These are phyloP conservation scores for Skeletonema grethae DNA, from an alignment of 108 stramenopile species.

Conservation along the genomic window DNA sequence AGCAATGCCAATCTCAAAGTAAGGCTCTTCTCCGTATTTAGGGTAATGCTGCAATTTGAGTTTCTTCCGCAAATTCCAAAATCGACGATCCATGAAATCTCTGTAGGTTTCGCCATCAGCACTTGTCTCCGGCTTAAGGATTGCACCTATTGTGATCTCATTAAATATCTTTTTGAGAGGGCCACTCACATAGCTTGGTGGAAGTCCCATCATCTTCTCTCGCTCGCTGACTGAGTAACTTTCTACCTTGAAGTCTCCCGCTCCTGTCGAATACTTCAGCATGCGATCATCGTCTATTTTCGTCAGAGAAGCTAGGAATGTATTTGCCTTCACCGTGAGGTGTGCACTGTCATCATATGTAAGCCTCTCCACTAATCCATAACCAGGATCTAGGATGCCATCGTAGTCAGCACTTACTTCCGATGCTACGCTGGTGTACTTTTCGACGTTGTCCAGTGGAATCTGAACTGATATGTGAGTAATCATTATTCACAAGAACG, in stretches of 20 bases:
- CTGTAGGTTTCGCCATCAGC: constrained; percentile 17
- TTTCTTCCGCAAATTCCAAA: constrained; percentile 30
- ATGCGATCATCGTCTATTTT: constrained; percentile 32
- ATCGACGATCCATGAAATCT: constrained; percentile 14
- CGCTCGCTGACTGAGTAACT: constrained; percentile 27
- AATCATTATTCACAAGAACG: no score
- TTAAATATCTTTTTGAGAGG: constrained; percentile 12
- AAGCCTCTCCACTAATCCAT: constrained; percentile 5
- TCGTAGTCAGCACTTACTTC: constrained; percentile 7
- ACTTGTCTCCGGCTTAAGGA: constrained; percentile 26
- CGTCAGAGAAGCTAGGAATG: constrained; percentile 26
- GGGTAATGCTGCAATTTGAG: constrained; percentile 26
- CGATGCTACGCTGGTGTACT: constrained; percentile 17
- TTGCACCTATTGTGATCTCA: constrained; percentile 17
- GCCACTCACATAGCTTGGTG: constrained; percentile 22
- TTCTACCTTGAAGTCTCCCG: no score
- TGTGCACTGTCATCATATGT: neutral
- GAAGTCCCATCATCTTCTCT: constrained; percentile 41
- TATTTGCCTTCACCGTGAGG: constrained; percentile 22
- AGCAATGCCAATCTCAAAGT: constrained; percentile 32
- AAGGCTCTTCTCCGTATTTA: constrained; percentile 4
- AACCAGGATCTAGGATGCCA: constrained; percentile 19
- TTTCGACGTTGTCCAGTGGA: constrained; percentile 7
- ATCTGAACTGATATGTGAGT: neutral
- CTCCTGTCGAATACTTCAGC: constrained; percentile 11